phyloP scores from a whole-genome alignment of 2,329 filamentous ascomycete species.

The Pseudogymnoascus sp. region DNA sequence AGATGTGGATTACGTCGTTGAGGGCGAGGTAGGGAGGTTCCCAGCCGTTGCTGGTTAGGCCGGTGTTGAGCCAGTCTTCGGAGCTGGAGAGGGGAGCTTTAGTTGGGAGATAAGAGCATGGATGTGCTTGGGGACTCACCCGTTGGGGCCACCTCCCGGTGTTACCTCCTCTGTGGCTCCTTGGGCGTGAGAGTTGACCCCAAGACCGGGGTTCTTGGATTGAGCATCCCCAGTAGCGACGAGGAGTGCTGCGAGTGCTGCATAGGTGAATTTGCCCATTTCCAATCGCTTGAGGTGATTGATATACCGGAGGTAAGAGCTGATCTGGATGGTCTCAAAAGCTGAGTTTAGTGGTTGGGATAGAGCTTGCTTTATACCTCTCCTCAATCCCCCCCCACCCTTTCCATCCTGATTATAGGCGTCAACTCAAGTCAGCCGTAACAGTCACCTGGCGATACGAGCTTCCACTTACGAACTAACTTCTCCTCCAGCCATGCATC shows the following conservation, averaged over 20 bases:
- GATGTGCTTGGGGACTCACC: background rate
- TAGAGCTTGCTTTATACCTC: background rate
- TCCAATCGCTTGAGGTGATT: background rate
- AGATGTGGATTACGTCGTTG: constrained; percentile 24
- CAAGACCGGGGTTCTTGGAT: background rate
- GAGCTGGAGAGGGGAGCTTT: constrained; percentile 19
- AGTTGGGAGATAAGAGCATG: background rate
- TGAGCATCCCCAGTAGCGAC: constrained; percentile 3
- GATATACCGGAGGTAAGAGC: background rate
- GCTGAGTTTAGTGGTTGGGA: background rate
- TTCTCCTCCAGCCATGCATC: background rate
- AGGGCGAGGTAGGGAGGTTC: constrained; percentile 29
- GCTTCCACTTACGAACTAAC: background rate
- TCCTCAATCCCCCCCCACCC: background rate
- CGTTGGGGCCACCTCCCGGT: constrained; percentile 13
- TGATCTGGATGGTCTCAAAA: background rate
- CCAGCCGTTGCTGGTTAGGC: constrained; percentile 25
- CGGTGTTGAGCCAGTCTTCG: constrained; percentile 27
- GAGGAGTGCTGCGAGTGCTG: background rate
- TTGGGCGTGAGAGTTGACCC: constrained; percentile 9
- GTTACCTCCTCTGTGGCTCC: constrained; percentile 14
- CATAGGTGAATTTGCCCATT: background rate
- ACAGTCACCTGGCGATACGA: background rate
- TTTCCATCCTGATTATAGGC: background rate
- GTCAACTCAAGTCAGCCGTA: background rate